Percentiles rank a stretch among this genome's conserved stretches.
These are phyloP conservation scores for Dioscorea cayenensis DNA, from an alignment of 116 monocot genomes.

Conservation along the genomic window DNA sequence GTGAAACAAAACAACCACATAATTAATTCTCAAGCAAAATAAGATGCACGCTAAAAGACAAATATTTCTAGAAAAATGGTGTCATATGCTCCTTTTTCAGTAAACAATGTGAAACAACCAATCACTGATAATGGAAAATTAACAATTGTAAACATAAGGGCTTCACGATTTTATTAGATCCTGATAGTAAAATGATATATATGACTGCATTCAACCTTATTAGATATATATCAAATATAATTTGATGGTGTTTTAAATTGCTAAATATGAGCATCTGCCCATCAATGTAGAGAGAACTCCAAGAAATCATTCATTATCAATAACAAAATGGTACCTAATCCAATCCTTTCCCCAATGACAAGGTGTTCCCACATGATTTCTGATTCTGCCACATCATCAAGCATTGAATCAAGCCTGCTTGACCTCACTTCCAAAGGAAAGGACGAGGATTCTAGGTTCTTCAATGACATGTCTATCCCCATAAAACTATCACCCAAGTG, in stretches of 20 bases:
- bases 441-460: slow-evolving; percentile 25
- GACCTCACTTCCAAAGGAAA: slow-evolving; percentile 22
- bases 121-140: too few relatives aligned
- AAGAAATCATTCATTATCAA: background rate
- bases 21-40: background rate
- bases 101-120: too few relatives aligned
- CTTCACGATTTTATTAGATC: too few relatives aligned
- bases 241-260: background rate
- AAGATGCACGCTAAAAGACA: background rate
- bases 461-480: slow-evolving; percentile 24
- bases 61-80: background rate
- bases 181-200: too few relatives aligned
- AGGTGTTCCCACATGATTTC: slow-evolving; percentile 98
- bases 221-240: too few relatives aligned
- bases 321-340: slow-evolving; percentile 64
- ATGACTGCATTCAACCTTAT: too few relatives aligned
- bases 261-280: background rate
- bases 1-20: slow-evolving; percentile 6
- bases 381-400: slow-evolving; percentile 89
- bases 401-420: slow-evolving; percentile 68
- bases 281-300: background rate
- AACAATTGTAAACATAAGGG: too few relatives aligned
- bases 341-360: slow-evolving; percentile 97
- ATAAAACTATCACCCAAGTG: slow-evolving; percentile 35
- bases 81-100: too few relatives aligned